Evolutionary conservation across 2,329 filamentous ascomycete species (phyloP).

Genomic region (Ramularia collo-cygni): DNA sequence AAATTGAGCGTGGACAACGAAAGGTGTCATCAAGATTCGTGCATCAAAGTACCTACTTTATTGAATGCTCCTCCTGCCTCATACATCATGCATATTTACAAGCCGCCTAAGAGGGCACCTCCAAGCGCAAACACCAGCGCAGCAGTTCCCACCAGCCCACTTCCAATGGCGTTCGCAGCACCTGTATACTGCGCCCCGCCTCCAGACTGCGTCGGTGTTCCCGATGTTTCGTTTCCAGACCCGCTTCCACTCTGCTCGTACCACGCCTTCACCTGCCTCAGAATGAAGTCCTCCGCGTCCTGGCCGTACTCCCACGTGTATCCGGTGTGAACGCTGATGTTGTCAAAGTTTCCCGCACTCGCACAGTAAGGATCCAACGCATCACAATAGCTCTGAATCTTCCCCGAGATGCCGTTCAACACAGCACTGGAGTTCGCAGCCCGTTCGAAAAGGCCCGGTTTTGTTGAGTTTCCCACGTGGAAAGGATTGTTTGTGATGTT

Average conservation of each 20-base stretch:
- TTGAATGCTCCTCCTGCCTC: no score
- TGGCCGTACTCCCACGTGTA: slow-evolving; percentile 15
- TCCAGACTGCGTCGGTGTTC: not conserved
- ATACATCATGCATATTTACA: no score
- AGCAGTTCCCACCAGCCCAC: not conserved
- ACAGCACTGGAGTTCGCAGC: slow-evolving; percentile 3
- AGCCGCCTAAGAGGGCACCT: not conserved
- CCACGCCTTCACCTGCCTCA: slow-evolving; percentile 10
- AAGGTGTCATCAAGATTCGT: no score
- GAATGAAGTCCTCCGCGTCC: slow-evolving; percentile 11
- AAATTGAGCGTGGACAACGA: no score
- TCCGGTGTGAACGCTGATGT: slow-evolving; percentile 11
- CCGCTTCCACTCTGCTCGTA: not conserved
- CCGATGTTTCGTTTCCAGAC: slow-evolving; percentile 1
- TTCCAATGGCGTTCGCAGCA: not conserved
- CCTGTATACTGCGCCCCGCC: not conserved
- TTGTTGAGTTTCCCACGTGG: slow-evolving; percentile 17
- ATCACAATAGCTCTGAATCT: slow-evolving; percentile 16
- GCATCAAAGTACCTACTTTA: no score
- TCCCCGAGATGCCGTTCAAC: slow-evolving; percentile 6
- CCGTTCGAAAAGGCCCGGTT: slow-evolving; percentile 14
- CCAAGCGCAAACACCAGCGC: not conserved
- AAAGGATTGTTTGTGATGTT: slow-evolving; percentile 9
- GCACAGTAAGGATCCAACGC: slow-evolving; percentile 16
- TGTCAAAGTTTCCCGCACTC: slow-evolving; percentile 9